Base-by-base conservation (phyloP, 345 rosid genomes). In the Garcia nutans region DNA sequence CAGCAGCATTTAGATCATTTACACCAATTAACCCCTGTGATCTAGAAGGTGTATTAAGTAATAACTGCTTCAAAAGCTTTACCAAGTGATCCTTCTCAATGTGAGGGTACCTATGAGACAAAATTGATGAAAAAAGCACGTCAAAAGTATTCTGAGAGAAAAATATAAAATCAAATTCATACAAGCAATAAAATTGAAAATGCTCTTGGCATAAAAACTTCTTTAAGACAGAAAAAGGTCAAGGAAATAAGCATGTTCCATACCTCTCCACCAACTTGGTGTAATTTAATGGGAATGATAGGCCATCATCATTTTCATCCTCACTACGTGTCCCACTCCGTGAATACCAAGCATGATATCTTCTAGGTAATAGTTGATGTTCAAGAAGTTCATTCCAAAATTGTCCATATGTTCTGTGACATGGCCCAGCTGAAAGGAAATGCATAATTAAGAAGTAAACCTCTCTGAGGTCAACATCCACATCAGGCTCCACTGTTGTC, bases 321-420 rank as follows among this genome's bases (percentile, higher is more conserved):
- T 90, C 87, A 62, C 86, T 89, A 68, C 44, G 84, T 81, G 74
- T 80, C 50, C 97, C 96, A 77, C 66, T 85, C 85, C 99, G 89
- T 15, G 99, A 91, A 87, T 92, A 93, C 97, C 95, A 90, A 74
- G 97, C 92, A 88, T 93, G 98, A 79, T 89, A 96, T 83, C 98
- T 92, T 87, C 97, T 85, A 23, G 99, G 99, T 75, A 92, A 84
- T 81, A 93, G 93, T 82, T 93, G 93, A 78, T 92, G 89, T 66
- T 93, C 97, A 73, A 91, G 86, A 76, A 96, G 91, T 82, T 96
- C 99, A 82, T 89, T 88, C 92, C 85, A 90, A 77, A 93, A 79
- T 73, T 87, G 94, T 61, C 82, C 87, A 85, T 42, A 91, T 58
- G 97, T 92, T 80, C 85, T 85, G 50, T 89, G 92, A 78, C 99